These are phyloP conservation scores for Globisporangium irregulare DNA, from an alignment of 352 stramenopile genomes.

Conservation along the genomic window DNA sequence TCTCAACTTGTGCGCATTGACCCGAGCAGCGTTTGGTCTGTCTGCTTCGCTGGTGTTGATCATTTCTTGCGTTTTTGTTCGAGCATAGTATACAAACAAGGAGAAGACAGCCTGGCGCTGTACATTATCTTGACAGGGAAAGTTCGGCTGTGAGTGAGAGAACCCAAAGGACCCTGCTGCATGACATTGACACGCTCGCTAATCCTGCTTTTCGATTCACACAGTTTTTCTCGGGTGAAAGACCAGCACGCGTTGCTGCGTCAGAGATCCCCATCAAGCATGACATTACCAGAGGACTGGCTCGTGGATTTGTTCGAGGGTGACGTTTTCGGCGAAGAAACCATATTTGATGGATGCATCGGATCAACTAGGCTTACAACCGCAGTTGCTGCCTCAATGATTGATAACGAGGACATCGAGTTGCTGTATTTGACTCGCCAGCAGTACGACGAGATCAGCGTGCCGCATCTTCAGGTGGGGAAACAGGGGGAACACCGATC, in stretches of 20 bases:
- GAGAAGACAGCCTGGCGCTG: slow-evolving; percentile 23
- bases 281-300: slow-evolving; percentile 2
- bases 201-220: not conserved
- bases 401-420: slow-evolving; percentile 9
- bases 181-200: not conserved
- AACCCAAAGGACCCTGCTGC: not conserved
- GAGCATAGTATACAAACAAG: slow-evolving; percentile 30
- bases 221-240: slow-evolving; percentile 11
- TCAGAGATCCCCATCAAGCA: not conserved
- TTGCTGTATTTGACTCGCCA: slow-evolving; percentile 26
- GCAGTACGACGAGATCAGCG: slow-evolving; percentile 12
- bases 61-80: not conserved
- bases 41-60: not conserved
- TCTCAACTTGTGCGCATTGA: not conserved
- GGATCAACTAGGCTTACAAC: slow-evolving; percentile 22
- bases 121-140: slow-evolving; percentile 34
- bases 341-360: slow-evolving; percentile 16
- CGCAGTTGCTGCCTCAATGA: slow-evolving; percentile 16
- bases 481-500: slow-evolving; percentile 2
- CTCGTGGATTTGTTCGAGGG: slow-evolving; percentile 31
- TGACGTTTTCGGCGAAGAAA: slow-evolving; percentile 49
- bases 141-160: slow-evolving; percentile 26
- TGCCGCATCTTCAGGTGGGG: slow-evolving; percentile 1
- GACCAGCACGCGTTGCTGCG: not conserved
- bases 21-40: not conserved